Evolutionary conservation across 2,329 filamentous ascomycete genomes (phyloP), one percentile per base, ranked within the genome.

Genomic region (Calonectria pteridis): DNA sequence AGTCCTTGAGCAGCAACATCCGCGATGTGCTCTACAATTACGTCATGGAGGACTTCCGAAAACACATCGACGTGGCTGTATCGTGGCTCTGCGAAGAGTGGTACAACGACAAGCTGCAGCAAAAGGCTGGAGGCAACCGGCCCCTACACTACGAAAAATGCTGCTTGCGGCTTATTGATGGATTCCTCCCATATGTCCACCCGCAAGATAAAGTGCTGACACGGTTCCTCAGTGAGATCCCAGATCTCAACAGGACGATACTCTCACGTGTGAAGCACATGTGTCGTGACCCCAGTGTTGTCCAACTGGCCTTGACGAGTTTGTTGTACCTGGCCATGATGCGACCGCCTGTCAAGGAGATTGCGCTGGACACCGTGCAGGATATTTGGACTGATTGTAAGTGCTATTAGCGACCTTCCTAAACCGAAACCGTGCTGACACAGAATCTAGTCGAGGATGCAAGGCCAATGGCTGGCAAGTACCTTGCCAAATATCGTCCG

Each of bases 71-170:
- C 78, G 91, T 97, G 28, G 96, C 95, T 1, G 95, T 98, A 66
- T 93, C 93, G 10, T 99, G 97, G 97, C 89, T 99, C 20, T 98
- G 94, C 79, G 97, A 99, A 84, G 97, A 99, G 85, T 99, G 97
- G 96, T 98, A 98, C 84, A 97, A 96, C 80, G 96, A 98, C 83
- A 92, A 84, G 83, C 85, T 86, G 76, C 85, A 83, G 74, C 86
- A 81, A 71, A 87, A 84, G 68, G 81, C 82, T n/a, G 84, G 83
- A 40, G 82, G 83, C 14, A 87, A 89, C 50, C 88, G 89, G 10
- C 88, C 90, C 4, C 81, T 89, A 40, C 91, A 97, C 83, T 98
- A 98, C 84, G 92, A 95, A 73, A 91, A 91, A 81, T 97, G 94
- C 90, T 92, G 92, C 3, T 85, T 96, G 74, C 93, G 93, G 73